A percentile compares a stretch with the other conserved stretches of the same genome.
These are phyloP conservation scores for Hypoxylon fuscum DNA, from an alignment of 495 filamentous ascomycete genomes.

Conservation along the genomic window DNA sequence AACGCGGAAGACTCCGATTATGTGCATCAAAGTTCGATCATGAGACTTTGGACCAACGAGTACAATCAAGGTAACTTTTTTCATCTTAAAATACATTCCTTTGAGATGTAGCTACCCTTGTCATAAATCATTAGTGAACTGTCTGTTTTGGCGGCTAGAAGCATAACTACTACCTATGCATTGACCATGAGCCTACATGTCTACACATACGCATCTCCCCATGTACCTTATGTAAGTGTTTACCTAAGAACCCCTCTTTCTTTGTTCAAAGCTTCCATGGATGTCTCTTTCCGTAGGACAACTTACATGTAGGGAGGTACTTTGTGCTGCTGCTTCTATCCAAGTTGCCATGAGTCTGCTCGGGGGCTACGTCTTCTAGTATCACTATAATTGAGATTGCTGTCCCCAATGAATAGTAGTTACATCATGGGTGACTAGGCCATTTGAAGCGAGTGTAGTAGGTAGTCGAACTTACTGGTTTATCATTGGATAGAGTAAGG, in stretches of 20 bases:
- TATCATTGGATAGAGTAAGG: no score
- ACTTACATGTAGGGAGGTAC: no score
- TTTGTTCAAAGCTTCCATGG: slow-evolving; percentile 15
- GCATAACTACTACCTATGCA: slow-evolving; percentile 18
- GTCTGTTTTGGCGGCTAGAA: slow-evolving; percentile 1
- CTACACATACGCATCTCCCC: slow-evolving; percentile 38
- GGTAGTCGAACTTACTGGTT: no score
- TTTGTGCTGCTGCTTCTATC: no score
- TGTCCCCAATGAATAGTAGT: no score
- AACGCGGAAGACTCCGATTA: slow-evolving; percentile 36
- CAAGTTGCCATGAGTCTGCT: no score
- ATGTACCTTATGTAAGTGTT: slow-evolving; percentile 40
- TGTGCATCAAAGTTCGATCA: slow-evolving; percentile 41
- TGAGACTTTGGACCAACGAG: slow-evolving; percentile 28
- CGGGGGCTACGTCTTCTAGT: no score
- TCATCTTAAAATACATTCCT: not conserved
- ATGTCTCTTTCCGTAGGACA: slow-evolving; percentile 14
- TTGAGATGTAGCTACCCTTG: no score
- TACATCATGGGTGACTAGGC: no score
- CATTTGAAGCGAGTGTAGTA: no score
- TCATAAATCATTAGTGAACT: slow-evolving; percentile 14
- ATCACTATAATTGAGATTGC: no score
- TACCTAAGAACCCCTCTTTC: slow-evolving; percentile 34
- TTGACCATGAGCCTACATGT: not conserved
- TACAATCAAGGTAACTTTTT: slow-evolving; percentile 9